Evolutionary conservation across 2,329 filamentous ascomycete genomes (phyloP).

Genomic region (Fusarium setosum): DNA sequence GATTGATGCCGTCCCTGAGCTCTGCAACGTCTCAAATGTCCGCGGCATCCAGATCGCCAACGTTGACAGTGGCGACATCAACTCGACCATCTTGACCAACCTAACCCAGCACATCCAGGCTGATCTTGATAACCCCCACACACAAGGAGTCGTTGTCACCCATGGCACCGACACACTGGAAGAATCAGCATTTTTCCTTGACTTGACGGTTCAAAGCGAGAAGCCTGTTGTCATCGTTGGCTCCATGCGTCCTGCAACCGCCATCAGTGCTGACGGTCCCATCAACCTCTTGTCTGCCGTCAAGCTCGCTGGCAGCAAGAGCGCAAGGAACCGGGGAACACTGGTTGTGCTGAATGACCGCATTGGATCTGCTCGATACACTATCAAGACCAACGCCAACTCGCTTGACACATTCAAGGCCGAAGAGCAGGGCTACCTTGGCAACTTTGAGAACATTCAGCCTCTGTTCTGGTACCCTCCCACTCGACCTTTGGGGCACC

Average conservation of each 20-base stretch:
- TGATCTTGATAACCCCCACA: constrained; percentile 54
- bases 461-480: constrained; percentile 70
- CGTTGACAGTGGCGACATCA: constrained; percentile 59
- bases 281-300: constrained; percentile 71
- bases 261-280: constrained; percentile 70
- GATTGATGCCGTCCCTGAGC: constrained; percentile 63
- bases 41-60: constrained; percentile 62
- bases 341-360: constrained; percentile 72
- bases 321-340: constrained; percentile 60
- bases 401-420: constrained; percentile 70
- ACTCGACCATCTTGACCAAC: constrained; percentile 58
- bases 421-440: constrained; percentile 66
- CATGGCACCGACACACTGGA: constrained; percentile 75
- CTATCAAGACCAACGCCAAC: constrained; percentile 71
- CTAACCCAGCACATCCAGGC: constrained; percentile 59
- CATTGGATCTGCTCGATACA: constrained; percentile 66
- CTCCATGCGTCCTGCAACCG: constrained; percentile 71
- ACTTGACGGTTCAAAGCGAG: constrained; percentile 63
- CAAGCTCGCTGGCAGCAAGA: constrained; percentile 60
- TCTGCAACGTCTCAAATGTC: constrained; percentile 65
- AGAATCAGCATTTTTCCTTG: constrained; percentile 71
- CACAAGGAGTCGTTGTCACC: constrained; percentile 67
- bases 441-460: constrained; percentile 65
- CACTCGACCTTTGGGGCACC: constrained; percentile 56
- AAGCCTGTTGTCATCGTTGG: constrained; percentile 71